A percentile compares a stretch with the other conserved stretches of the same genome.
phyloP scores from a whole-genome alignment of 2,329 filamentous ascomycete species.

The Fusarium tuaranense region DNA sequence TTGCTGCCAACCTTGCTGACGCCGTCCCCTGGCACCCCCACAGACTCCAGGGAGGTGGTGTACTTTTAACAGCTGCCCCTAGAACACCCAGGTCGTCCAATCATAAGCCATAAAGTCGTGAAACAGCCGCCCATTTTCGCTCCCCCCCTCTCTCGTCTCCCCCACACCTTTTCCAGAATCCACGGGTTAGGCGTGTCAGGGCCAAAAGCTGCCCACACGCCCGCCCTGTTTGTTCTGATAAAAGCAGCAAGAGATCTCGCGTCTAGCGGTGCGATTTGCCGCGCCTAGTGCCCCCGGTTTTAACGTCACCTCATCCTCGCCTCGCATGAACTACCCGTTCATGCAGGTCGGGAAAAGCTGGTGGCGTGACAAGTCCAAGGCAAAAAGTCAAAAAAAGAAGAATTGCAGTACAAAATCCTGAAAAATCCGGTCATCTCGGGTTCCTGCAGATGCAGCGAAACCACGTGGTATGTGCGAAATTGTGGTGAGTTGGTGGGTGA shows the following conservation, averaged over 20 bases:
- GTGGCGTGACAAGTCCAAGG: slow-evolving; percentile 33
- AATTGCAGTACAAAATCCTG: slow-evolving; percentile 31
- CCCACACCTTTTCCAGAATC: slow-evolving; percentile 43
- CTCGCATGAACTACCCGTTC: slow-evolving; percentile 39
- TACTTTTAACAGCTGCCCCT: slow-evolving; percentile 56
- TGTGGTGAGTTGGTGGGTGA: slow-evolving; percentile 25
- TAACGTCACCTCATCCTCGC: slow-evolving; percentile 45
- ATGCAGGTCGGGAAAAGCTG: slow-evolving; percentile 32
- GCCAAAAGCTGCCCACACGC: slow-evolving; percentile 41
- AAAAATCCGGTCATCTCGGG: slow-evolving; percentile 29
- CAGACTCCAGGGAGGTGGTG: slow-evolving; percentile 53
- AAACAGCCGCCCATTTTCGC: slow-evolving; percentile 51
- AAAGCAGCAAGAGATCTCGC: slow-evolving; percentile 58
- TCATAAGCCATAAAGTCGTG: slow-evolving; percentile 65
- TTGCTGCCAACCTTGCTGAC: slow-evolving; percentile 37
- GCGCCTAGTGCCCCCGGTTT: slow-evolving; percentile 44
- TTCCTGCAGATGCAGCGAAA: slow-evolving; percentile 38
- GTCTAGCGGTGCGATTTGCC: slow-evolving; percentile 52
- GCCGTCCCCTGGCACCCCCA: slow-evolving; percentile 41
- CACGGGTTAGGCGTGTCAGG: slow-evolving; percentile 43
- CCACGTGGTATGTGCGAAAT: slow-evolving; percentile 32
- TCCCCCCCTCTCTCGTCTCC: slow-evolving; percentile 22
- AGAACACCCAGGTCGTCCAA: slow-evolving; percentile 58
- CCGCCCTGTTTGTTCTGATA: slow-evolving; percentile 43
- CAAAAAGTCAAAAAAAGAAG: slow-evolving; percentile 26